Evolutionary conservation across 352 stramenopile genomes (phyloP), one percentile per base, ranked within the genome.

Genomic region (Phytopythium montanum): DNA sequence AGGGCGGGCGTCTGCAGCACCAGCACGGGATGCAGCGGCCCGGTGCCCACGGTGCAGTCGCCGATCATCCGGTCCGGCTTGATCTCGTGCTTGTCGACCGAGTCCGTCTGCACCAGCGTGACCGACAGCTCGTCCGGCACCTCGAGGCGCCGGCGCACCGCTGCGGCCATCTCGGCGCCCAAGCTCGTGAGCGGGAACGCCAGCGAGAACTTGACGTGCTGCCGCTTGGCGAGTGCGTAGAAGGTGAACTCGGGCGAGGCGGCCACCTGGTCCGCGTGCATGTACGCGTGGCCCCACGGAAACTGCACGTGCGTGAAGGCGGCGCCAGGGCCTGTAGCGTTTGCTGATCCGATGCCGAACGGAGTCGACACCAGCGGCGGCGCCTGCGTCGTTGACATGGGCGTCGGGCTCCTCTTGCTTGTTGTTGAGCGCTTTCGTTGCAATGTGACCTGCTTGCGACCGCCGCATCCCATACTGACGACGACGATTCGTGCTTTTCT

Each of bases 91-190:
- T 85, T 87, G 33, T 65, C 75, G 16, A 91, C 72, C 39, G 81
- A 88, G 63, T 93, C 79, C 0, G 83, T 91, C 62, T 93, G 83
- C 42, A 93, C 77, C 1, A 93, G 59, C 29, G 79, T 72, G 49
- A 93, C 61, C 2, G 79, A 76, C 14, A 88, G 72, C 41, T 85
- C 68, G 2, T 76, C 68, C n/a, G 65, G 66, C 0, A 91, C 57
- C 31, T 80, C 63, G 26, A 93, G 61, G 13, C 73, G 69, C 4
- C 61, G 62, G 0, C 76, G 77, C 59, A 93, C 83, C 0, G 80
- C 73, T 7, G 84, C 72, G 29, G 88, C 61, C 62, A 93, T 78
- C 19, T 88, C 83, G 34, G 73, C 31, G 3, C 79, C 78, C 0
- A 62, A 54, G 5, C 68, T 83, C 9, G 73, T 85, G 16, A 93